Evolutionary conservation across 768 basidiomycete genomes (phyloP), one percentile per base, ranked within the genome.

Genomic region (Rhizopogon salebrosus): DNA sequence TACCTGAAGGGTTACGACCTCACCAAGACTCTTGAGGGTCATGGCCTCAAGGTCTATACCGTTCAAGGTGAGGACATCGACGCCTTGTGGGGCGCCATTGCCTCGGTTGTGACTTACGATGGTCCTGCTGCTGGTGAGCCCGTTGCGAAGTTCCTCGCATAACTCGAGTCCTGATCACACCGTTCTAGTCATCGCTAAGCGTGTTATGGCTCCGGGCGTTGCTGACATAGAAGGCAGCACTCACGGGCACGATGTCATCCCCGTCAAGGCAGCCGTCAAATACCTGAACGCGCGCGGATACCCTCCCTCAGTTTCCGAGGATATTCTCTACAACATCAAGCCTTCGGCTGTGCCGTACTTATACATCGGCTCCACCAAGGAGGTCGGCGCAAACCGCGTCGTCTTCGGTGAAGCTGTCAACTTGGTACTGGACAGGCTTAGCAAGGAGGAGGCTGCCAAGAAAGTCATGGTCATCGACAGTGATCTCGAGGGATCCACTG

Each of bases 391-490:
- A 1, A 90, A 87, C 64, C 87, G 92, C 60, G 85, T 87, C 37
- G 73, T 87, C 10, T 94, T 94, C 59, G 92, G 92, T 26, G 88
- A 93, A 60, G 88, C 92, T 9, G 90, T 92, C 48, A 87, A 84
- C 64, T 52, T 73, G 56, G 90, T 92, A 1, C 78, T 94, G 18
- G 91, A 93, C 61, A 78, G 73, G 29, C 70, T 90, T 43, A 75
- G 75, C 61, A 89, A 85, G 68, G 87, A 89, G 64, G 89, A 91
- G 62, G 85, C 85, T 1, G 79, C 80, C 9, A 76, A 76, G 68
- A 90, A 84, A 65, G 90, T 93, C 39, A 82, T 93, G 83, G 89
- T 91, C 54, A 91, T 94, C 56, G 92, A 93, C 63, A 88, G 87
- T 84, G 91, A 93, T 64, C 70, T 93, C 42, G 90, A 94, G 73